Conservation (phyloP, 306 rosid genomes). For the Trifolium dubium region DNA sequence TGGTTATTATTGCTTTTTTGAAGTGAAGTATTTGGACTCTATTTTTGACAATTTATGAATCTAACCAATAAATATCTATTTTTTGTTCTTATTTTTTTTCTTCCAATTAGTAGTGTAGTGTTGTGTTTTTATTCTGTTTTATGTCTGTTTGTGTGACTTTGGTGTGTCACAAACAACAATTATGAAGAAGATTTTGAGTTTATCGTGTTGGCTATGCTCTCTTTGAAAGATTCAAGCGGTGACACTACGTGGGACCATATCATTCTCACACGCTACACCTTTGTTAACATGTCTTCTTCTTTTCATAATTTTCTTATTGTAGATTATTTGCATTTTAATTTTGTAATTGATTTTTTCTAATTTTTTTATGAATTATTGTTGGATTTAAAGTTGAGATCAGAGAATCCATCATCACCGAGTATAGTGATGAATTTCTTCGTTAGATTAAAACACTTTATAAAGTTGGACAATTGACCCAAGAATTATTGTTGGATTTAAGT, state of each 20-base stretch:
- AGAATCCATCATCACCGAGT: too few species aligned
- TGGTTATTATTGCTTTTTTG: neutral
- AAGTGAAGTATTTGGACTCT: neutral
- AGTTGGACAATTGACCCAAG: too few species aligned
- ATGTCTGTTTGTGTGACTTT: neutral
- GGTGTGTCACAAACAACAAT: constrained; percentile 1
- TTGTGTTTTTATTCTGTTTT: neutral
- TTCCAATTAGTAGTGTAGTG: neutral
- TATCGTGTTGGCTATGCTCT: neutral
- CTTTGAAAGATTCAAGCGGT: constrained; percentile 11
- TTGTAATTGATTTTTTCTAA: too few species aligned
- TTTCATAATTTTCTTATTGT: too few species aligned
- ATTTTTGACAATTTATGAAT: neutral
- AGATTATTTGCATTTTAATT: too few species aligned
- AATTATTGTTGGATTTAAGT: too few species aligned
- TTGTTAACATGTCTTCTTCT: neutral
- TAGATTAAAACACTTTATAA: too few species aligned
- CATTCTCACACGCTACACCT: constrained; percentile 13
- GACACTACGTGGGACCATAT: constrained; percentile 10
- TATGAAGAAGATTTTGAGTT: constrained; percentile 1
- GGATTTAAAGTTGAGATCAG: too few species aligned
- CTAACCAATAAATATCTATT: neutral
- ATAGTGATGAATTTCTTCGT: too few species aligned
- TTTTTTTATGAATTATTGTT: too few species aligned
- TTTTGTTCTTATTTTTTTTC: neutral